phyloP scores from a whole-genome alignment of 2,329 filamentous ascomycete species.

The Aspergillus neoniger region DNA sequence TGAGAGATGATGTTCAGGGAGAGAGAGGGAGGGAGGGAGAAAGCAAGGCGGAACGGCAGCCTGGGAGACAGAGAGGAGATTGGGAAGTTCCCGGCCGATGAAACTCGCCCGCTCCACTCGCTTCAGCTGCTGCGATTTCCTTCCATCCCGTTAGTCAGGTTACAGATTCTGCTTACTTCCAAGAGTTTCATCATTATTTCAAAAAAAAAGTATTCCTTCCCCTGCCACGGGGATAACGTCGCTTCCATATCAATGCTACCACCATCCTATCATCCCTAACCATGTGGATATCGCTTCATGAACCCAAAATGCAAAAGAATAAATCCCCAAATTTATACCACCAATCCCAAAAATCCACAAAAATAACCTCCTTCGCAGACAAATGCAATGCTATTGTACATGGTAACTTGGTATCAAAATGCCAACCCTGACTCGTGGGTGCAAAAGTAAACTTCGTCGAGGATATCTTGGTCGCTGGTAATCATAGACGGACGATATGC shows the following conservation, averaged over 20 bases:
- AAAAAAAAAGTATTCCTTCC: background rate
- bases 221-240: background rate
- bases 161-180: background rate
- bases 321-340: background rate
- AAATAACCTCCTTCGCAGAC: background rate
- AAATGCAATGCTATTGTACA: constrained; percentile 7
- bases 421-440: background rate
- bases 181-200: too few relatives aligned
- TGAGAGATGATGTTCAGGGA: background rate
- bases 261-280: background rate
- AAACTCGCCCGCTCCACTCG: constrained; percentile 3
- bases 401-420: constrained; percentile 2
- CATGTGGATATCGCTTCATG: constrained; percentile 2
- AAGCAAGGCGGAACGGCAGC: constrained; percentile 5
- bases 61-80: constrained; percentile 1
- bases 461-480: constrained; percentile 6
- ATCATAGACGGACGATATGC: constrained; percentile 6
- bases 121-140: background rate
- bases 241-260: background rate
- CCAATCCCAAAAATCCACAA: background rate
- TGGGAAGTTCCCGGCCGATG: constrained; percentile 10
- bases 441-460: background rate
- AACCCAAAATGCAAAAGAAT: background rate
- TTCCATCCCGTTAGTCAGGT: background rate
- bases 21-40: constrained; percentile 11